Conservation (phyloP, 169 alveolate genomes). For the Plasmodium malariae region DNA sequence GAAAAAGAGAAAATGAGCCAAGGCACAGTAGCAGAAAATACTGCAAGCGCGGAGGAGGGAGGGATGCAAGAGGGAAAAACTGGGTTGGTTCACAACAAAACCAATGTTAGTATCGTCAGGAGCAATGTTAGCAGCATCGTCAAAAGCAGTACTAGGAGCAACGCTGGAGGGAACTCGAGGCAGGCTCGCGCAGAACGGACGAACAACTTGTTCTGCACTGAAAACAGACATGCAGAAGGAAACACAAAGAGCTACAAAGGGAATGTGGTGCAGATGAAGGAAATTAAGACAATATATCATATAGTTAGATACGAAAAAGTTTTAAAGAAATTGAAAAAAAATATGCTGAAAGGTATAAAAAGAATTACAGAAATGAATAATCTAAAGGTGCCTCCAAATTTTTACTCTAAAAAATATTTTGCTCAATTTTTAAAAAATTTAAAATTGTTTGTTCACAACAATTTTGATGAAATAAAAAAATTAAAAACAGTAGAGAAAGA, state of each 20-base stretch:
- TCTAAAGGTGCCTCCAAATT: neutral
- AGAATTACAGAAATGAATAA: neutral
- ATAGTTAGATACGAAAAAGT: constrained; percentile 11
- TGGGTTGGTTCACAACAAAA: no score
- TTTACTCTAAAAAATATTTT: neutral
- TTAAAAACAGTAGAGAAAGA: neutral
- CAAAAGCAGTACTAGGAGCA: no score
- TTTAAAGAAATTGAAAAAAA: constrained; percentile 17
- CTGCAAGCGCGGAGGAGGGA: no score
- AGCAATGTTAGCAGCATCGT: no score
- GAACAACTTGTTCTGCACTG: no score
- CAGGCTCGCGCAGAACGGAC: no score
- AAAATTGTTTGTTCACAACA: neutral
- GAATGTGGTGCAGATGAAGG: neutral
- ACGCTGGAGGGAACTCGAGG: no score
- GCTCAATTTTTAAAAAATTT: constrained; percentile 12
- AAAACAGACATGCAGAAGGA: no score
- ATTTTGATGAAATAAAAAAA: neutral
- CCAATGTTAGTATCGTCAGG: no score
- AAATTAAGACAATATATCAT: constrained; percentile 11
- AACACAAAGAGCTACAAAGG: neutral
- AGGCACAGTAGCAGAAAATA: neutral
- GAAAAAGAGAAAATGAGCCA: neutral
- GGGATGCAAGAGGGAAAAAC: no score
- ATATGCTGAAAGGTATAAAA: constrained; percentile 1